phyloP scores from a whole-genome alignment of 768 basidiomycete genomes.

The Piloderma croceum region DNA sequence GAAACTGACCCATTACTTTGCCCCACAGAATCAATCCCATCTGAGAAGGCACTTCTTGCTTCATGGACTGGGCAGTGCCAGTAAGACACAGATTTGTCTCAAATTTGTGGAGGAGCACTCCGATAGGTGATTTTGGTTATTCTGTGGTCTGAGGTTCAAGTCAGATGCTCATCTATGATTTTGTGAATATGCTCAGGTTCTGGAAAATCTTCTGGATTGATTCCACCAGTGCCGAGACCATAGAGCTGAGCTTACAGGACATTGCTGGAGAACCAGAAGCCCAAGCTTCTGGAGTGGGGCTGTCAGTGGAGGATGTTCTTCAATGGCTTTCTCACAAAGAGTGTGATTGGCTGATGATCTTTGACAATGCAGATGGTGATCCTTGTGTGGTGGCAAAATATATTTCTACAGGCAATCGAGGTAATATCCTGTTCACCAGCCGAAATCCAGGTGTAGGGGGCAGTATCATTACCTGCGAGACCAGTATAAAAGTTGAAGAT shows the following conservation, averaged over 20 bases:
- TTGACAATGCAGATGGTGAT: constrained; percentile 17
- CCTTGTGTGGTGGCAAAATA: constrained; percentile 6
- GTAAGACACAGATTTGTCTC: constrained; percentile 17
- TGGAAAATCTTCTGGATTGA: constrained; percentile 21
- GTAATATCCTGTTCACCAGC: too few species aligned
- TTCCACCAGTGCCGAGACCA: constrained; percentile 14
- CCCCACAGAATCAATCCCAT: background rate
- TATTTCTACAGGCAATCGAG: constrained; percentile 10
- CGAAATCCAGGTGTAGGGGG: too few species aligned
- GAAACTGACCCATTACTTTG: constrained; percentile 10
- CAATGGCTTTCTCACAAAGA: constrained; percentile 11
- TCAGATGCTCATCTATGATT: too few species aligned
- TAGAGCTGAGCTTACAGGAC: constrained; percentile 7
- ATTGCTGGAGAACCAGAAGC: constrained; percentile 2
- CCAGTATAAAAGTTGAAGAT: too few species aligned
- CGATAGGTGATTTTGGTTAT: constrained; percentile 5
- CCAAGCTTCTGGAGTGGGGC: too few species aligned
- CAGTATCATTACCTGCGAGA: too few species aligned
- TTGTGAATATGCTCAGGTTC: constrained; percentile 8
- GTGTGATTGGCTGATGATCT: constrained; percentile 15
- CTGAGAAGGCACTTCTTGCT: constrained; percentile 9
- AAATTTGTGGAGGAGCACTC: constrained; percentile 10
- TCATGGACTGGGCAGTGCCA: constrained; percentile 17
- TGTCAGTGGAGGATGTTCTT: constrained; percentile 4
- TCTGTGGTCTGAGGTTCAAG: too few species aligned